Conservation (phyloP, 176 grass and related monocot genomes). For the Poa pratensis region DNA sequence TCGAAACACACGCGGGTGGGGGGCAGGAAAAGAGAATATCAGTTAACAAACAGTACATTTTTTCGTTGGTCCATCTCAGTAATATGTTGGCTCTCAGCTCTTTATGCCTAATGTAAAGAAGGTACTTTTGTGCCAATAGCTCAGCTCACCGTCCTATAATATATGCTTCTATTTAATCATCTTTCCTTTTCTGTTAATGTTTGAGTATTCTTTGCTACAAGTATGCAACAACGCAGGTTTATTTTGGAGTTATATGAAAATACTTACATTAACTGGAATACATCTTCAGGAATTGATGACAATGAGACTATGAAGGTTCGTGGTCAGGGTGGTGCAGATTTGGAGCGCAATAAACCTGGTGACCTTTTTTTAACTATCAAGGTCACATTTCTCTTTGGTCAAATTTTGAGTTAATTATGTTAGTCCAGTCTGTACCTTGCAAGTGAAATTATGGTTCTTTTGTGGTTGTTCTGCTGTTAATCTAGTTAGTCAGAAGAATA, state of each 20-base stretch:
- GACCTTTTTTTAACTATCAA: slow-evolving; percentile 92
- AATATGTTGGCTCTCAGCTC: not conserved
- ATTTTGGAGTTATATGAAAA: slow-evolving; percentile 34
- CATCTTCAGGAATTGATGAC: slow-evolving; percentile 62
- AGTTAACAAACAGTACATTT: not conserved
- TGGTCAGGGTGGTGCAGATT: slow-evolving; percentile 81
- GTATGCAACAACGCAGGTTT: slow-evolving; percentile 4
- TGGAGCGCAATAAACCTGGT: slow-evolving; percentile 73
- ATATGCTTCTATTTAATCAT: slow-evolving; percentile 4
- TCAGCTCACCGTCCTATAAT: slow-evolving; percentile 3
- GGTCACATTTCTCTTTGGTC: slow-evolving; percentile 46
- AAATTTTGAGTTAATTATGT: not conserved
- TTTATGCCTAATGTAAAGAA: too few species aligned
- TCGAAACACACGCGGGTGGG: not conserved
- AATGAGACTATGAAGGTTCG: slow-evolving; percentile 75
- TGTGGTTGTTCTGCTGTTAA: not conserved
- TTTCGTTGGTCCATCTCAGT: not conserved
- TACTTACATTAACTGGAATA: slow-evolving; percentile 19
- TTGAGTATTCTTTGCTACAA: slow-evolving; percentile 2
- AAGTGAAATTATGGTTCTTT: slow-evolving; percentile 14
- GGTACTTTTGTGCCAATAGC: not conserved
- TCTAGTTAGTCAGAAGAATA: slow-evolving; percentile 8
- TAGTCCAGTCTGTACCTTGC: slow-evolving; percentile 23
- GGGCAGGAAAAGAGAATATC: not conserved
- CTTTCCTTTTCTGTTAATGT: slow-evolving; percentile 37